Base-by-base conservation (phyloP, 192 early-diverging fungal species). In the Ramicandelaber brevisporus region DNA sequence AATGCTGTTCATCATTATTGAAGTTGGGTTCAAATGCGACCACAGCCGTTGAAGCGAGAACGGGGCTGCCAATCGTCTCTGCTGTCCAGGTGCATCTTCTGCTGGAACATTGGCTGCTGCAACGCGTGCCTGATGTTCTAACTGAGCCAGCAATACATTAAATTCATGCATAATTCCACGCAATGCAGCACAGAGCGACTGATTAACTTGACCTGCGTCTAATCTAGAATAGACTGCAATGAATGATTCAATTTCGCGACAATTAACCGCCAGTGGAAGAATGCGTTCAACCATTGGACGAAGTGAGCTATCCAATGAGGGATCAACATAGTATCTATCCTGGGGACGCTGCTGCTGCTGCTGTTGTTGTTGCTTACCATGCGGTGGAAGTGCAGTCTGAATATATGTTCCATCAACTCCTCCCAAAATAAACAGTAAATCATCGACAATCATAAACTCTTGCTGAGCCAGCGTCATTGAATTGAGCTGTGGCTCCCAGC, bases 161-260 rank as follows among this genome's bases (percentile, higher is more conserved):
- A 81, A 95, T 28, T 89, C 86, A 63, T 82, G 77, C 17, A 79
- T 31, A 18, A 97, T 36, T 14, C 30, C 53, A 8, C 61, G 41
- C 22, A 90, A 74, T 0, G 80, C 79, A 0, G 83, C 78, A 34
- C 72, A 75, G 1, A 98, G 64, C 0, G 92, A 88, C 44, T 98
- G 83, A 34, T 65, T 75, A 14, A 88, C 73, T 8, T 70, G 65
- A 2, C 92, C 92, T 28, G 76, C 81, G 16, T 74, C 64, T 17
- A 77, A 76, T 7, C 56, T 48, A 5, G 72, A 63, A 34, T 79
- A 76, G 0, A 57, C 45, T 14, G 68, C 57, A 4, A 81, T 59
- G 53, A 88, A 98, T 8, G 70, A 57, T 20, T 75, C 61, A 20
- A 92, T 49, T 12, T 63, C 66, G 10, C 53, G 46, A 41, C 80